These are phyloP conservation scores for Didymella segeticola DNA, from an alignment of 2,329 filamentous ascomycete genomes.

Conservation along the genomic window DNA sequence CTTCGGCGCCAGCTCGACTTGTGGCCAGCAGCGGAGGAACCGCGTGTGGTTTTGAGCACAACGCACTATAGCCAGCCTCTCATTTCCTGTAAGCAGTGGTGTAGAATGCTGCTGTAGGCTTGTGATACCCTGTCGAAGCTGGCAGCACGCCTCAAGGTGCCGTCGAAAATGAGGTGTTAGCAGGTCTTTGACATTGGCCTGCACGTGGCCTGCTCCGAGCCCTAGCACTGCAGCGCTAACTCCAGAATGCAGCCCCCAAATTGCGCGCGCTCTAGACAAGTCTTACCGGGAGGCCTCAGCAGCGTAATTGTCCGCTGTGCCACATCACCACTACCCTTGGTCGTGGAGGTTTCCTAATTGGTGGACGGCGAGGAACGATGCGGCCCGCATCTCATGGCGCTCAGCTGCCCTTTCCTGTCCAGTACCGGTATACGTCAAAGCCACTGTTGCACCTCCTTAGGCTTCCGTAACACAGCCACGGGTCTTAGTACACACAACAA, in stretches of 20 bases:
- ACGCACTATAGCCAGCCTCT: slow-evolving; percentile 10
- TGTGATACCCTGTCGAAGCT: slow-evolving; percentile 4
- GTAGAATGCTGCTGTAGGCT: slow-evolving; percentile 4
- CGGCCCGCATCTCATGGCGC: not conserved
- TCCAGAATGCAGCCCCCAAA: not conserved
- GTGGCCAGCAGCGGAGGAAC: slow-evolving; percentile 1
- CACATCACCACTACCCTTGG: not conserved
- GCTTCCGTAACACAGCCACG: not conserved
- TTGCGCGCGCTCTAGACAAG: slow-evolving; percentile 5
- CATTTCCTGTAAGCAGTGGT: not conserved
- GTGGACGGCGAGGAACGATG: not conserved
- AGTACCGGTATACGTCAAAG: not conserved
- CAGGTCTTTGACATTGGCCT: not conserved
- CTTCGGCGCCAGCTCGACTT: slow-evolving; percentile 6
- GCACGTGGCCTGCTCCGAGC: not conserved
- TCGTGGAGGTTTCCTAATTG: not conserved
- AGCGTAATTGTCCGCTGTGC: not conserved
- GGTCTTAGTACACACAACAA: not conserved
- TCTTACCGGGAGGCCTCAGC: not conserved
- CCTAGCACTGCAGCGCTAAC: slow-evolving; percentile 2
- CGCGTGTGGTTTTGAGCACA: slow-evolving; percentile 4
- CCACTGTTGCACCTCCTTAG: not conserved
- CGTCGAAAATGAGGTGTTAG: not conserved
- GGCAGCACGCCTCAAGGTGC: slow-evolving; percentile 5
- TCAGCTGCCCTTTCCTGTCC: not conserved